Evolutionary conservation across 352 stramenopile genomes (phyloP).

Genomic region (Aphanomyces stellatus): DNA sequence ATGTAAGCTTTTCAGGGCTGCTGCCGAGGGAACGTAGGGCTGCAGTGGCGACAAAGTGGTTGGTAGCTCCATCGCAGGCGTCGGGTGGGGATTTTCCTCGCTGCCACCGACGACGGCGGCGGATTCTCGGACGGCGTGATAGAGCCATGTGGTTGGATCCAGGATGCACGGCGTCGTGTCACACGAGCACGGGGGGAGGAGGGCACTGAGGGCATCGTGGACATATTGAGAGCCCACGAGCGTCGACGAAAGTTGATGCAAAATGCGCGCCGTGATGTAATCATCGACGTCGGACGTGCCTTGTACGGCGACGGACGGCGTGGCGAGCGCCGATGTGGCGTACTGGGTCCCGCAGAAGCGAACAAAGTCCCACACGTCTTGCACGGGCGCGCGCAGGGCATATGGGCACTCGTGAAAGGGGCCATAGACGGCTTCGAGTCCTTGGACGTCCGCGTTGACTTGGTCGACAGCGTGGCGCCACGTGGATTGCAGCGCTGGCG

Average conservation of each 20-base stretch:
- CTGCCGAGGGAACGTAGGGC: background rate
- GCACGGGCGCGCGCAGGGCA: background rate
- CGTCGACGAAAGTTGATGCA: background rate
- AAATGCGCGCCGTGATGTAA: background rate
- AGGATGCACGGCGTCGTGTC: background rate
- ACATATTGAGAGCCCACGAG: background rate
- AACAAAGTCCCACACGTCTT: background rate
- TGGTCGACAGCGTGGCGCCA: background rate
- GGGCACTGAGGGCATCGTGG: background rate
- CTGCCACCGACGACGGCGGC: background rate
- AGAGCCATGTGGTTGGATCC: background rate
- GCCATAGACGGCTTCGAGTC: background rate
- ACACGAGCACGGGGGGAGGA: background rate
- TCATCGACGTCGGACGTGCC: background rate
- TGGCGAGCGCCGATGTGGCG: background rate
- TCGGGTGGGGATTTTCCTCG: background rate
- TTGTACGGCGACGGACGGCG: too few species aligned
- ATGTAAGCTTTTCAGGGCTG: background rate
- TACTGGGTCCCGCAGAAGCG: background rate
- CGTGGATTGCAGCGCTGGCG: background rate
- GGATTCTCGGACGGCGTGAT: background rate
- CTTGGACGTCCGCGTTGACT: background rate
- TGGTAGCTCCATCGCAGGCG: background rate
- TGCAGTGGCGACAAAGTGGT: background rate
- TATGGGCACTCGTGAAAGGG: background rate